Percentiles rank a stretch among this genome's conserved stretches.
phyloP scores from a whole-genome alignment of 768 basidiomycete genomes.

The Mycena olivaceomarginata region DNA sequence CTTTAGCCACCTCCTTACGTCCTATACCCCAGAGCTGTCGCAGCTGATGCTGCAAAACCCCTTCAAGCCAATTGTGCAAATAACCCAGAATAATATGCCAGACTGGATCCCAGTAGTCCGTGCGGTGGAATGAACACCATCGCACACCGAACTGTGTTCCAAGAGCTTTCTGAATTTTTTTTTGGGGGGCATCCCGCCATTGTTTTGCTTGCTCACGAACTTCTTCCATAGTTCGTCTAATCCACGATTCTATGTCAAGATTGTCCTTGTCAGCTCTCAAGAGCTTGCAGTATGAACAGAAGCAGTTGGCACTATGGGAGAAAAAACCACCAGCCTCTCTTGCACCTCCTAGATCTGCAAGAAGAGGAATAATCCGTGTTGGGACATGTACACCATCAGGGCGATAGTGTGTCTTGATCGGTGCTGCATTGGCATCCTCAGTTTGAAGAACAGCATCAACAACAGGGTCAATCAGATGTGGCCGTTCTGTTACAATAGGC shows the following conservation, averaged over 20 bases:
- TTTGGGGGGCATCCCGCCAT: constrained; percentile 38
- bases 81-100: constrained; percentile 38
- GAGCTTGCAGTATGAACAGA: constrained; percentile 45
- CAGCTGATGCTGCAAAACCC: constrained; percentile 38
- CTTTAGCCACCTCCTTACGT: constrained; percentile 16
- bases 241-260: constrained; percentile 41
- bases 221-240: constrained; percentile 8
- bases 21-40: constrained; percentile 44
- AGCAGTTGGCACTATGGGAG: constrained; percentile 21
- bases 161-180: constrained; percentile 5
- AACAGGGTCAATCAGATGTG: not conserved
- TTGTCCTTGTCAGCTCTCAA: constrained; percentile 3
- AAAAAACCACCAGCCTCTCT: constrained; percentile 42
- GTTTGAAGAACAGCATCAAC: not conserved
- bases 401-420: not conserved
- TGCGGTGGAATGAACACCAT: constrained; percentile 33
- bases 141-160: constrained; percentile 33
- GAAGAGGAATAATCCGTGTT: constrained; percentile 38
- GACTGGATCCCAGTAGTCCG: constrained; percentile 43
- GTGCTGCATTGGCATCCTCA: not conserved
- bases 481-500: not conserved
- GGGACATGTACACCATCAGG: constrained; percentile 38
- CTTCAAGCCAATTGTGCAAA: constrained; percentile 48
- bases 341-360: constrained; percentile 37
- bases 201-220: constrained; percentile 21